phyloP scores from a whole-genome alignment of 2,329 filamentous ascomycete species.

The Neofusicoccum cordaticola region DNA sequence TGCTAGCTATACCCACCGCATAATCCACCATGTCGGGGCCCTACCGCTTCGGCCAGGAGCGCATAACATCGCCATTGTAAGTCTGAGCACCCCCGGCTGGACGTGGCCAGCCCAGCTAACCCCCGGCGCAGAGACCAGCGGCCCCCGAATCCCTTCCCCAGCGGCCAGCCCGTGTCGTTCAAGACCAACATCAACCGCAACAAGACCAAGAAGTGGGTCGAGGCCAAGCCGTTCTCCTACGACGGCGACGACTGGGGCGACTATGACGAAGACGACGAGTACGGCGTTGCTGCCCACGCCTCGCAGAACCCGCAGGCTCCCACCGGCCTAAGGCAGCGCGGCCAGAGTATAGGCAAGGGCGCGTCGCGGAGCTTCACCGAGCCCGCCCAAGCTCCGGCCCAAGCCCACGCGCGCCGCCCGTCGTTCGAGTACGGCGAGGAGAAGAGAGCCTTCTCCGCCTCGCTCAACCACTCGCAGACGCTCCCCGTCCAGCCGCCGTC shows the following conservation, averaged over 20 bases:
- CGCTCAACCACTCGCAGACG: conserved; percentile 20
- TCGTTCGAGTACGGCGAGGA: conserved; percentile 58
- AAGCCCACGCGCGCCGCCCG: conserved; percentile 36
- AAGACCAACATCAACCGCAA: conserved; percentile 82
- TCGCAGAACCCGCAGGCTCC: conserved; percentile 41
- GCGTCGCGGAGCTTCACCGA: conserved; percentile 41
- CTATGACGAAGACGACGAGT: conserved; percentile 55
- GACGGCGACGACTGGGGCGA: conserved; percentile 93
- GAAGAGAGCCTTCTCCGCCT: conserved; percentile 47
- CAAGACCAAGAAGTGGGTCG: conserved; percentile 93
- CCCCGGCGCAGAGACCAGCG: conserved; percentile 27
- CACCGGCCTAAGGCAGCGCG: conserved; percentile 44
- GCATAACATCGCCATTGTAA: conserved; percentile 21
- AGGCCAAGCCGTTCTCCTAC: conserved; percentile 82
- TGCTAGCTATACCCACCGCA: conserved; percentile 8
- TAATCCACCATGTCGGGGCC: conserved; percentile 16
- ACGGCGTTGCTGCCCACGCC: conserved; percentile 49
- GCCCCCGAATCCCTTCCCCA: conserved; percentile 24
- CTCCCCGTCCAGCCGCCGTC: neutral
- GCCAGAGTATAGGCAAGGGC: conserved; percentile 27
- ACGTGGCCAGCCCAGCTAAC: neutral
- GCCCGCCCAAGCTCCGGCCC: conserved; percentile 29
- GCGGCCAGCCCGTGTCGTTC: conserved; percentile 57
- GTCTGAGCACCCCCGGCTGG: neutral
- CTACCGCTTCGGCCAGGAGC: conserved; percentile 12